A percentile compares a stretch with the other conserved stretches of the same genome.
Conservation (phyloP, 352 stramenopile genomes). For the Pythium dissimile region DNA sequence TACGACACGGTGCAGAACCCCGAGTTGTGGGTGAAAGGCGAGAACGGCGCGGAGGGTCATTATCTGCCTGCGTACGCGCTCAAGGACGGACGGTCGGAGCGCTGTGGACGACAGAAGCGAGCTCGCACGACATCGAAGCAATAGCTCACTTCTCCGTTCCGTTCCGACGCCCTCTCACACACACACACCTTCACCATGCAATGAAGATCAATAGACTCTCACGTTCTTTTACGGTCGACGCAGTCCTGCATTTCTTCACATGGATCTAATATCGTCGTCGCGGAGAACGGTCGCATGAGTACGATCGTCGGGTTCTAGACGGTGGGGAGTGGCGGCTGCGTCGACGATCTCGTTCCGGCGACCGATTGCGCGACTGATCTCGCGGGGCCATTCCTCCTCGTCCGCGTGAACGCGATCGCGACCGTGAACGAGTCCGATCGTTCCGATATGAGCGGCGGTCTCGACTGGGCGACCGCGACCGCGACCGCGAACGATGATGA, state of each 20-base stretch:
- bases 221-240: too few relatives aligned
- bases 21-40: conserved; percentile 72
- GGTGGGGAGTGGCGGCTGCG: not conserved
- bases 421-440: conserved; percentile 6
- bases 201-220: too few relatives aligned
- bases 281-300: conserved; percentile 1
- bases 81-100: conserved; percentile 63
- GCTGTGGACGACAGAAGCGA: conserved; percentile 75
- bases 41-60: conserved; percentile 45
- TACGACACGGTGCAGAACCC: conserved; percentile 95
- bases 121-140: conserved; percentile 67
- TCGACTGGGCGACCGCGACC: not conserved
- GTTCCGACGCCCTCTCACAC: not conserved
- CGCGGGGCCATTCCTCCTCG: too few relatives aligned
- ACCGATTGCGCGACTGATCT: too few relatives aligned
- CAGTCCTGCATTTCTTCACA: too few relatives aligned
- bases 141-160: not conserved
- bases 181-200: not conserved
- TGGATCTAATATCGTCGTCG: conserved; percentile 1
- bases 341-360: not conserved
- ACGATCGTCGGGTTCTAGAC: not conserved
- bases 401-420: not conserved
- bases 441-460: not conserved
- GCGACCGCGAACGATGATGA: conserved; percentile 3
- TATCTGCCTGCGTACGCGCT: conserved; percentile 75